Evolutionary conservation across 2,329 filamentous ascomycete genomes (phyloP).

Genomic region (Epichloe uncinata): DNA sequence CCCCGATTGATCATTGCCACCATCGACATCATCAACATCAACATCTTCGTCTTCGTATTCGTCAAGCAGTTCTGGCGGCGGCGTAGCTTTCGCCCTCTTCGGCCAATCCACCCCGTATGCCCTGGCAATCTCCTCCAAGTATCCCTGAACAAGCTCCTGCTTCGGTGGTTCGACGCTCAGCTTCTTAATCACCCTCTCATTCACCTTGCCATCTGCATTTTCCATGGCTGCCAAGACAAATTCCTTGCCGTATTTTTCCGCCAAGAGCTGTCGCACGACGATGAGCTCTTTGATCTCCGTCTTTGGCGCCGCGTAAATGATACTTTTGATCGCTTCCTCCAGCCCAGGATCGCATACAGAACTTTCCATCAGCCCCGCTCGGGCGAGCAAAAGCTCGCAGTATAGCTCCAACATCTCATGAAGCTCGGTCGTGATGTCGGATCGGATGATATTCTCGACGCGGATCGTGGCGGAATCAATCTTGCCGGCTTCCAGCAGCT

Average conservation of each 20-base stretch:
- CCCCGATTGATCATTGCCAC: conserved; percentile 26
- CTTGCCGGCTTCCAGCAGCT: conserved; percentile 77
- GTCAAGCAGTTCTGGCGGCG: conserved; percentile 34
- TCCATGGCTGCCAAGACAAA: conserved; percentile 76
- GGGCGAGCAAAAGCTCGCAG: conserved; percentile 82
- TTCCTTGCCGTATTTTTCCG: conserved; percentile 92
- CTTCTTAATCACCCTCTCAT: conserved; percentile 71
- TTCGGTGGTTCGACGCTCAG: conserved; percentile 71
- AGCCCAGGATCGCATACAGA: conserved; percentile 55
- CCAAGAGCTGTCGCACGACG: conserved; percentile 61
- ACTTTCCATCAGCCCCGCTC: conserved; percentile 71
- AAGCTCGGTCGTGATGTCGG: conserved; percentile 83
- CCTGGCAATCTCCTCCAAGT: conserved; percentile 85
- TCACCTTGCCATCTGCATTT: conserved; percentile 64
- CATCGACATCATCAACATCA: conserved; percentile 23
- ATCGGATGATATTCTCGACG: conserved; percentile 95
- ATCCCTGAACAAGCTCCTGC: conserved; percentile 71
- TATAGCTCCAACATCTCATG: conserved; percentile 96
- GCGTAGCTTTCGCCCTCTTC: conserved; percentile 32
- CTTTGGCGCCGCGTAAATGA: conserved; percentile 85
- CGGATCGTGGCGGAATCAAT: conserved; percentile 84
- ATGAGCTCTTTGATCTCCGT: conserved; percentile 90
- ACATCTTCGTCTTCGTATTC: conserved; percentile 30
- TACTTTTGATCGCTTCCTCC: conserved; percentile 79
- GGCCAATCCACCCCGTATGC: conserved; percentile 86